A percentile compares a stretch with the other conserved stretches of the same genome.
Conservation (phyloP, 1,284 basidiomycete genomes). For the Cryptococcus hybrid region DNA sequence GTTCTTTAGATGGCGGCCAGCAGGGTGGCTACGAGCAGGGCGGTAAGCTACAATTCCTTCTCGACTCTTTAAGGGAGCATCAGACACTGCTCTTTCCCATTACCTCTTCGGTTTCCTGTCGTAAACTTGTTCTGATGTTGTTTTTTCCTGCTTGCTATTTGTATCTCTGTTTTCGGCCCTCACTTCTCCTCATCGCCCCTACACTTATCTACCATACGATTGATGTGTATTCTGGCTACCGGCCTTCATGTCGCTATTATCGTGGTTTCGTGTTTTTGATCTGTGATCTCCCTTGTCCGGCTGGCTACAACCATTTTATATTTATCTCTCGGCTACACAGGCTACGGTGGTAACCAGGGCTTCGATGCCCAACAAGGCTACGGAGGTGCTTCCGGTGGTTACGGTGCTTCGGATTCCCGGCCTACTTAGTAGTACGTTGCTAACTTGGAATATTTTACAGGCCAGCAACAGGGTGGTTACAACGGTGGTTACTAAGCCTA, state of each 20-base stretch:
- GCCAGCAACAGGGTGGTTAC: constrained; percentile 11
- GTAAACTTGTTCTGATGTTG: not conserved
- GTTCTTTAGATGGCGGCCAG: constrained; percentile 1
- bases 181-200: too few species aligned
- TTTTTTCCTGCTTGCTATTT: not conserved
- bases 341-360: constrained; percentile 1
- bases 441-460: constrained; percentile 1
- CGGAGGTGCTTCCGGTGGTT: constrained; percentile 7
- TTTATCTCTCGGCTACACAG: not conserved
- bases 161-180: not conserved
- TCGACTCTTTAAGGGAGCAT: not conserved
- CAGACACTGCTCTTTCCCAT: not conserved
- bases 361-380: constrained; percentile 1
- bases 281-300: not conserved
- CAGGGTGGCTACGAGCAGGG: constrained; percentile 12
- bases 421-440: not conserved
- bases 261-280: not conserved
- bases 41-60: constrained; percentile 6
- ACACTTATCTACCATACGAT: too few species aligned
- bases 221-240: not conserved
- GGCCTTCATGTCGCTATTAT: not conserved
- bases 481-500: constrained; percentile 7
- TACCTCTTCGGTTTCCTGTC: not conserved
- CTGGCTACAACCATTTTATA: not conserved
- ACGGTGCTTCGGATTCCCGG: constrained; percentile 5